Base-by-base conservation (phyloP, 495 filamentous ascomycete genomes). In the Podospora comata region DNA sequence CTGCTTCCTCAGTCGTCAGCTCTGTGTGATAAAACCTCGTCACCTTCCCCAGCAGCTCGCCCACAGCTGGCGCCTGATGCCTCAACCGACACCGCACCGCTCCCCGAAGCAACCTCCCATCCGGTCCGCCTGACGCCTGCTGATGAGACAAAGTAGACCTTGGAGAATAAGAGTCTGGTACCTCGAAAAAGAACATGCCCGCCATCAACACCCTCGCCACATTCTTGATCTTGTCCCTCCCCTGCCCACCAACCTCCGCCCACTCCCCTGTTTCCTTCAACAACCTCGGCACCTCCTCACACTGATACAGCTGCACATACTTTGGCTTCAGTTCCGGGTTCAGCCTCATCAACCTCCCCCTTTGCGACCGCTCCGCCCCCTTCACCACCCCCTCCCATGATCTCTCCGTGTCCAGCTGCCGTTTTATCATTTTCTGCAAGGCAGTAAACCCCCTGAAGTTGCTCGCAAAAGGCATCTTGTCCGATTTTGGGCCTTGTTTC, bases 291-390 rank as follows among this genome's bases (percentile, higher is more conserved):
- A 48, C 30, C 39, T 58, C 55, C n/a, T 58, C 55, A 58, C 55
- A 58, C n/a, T 58, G 55, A 26, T 58, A 58, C 19, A 58, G 55
- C 55, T 58, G 18, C n/a, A 58, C 55, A 58, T 58, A 58, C 19
- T 20, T 20, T 2, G 55, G 55, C 18, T 19, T 62, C 1, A 55
- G 23, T 44, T 57, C 15, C 0, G 23, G 27, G 6, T 55, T 68
- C 53, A 18, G 60, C 53, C 26, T 23, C 60, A 18, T 54, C 66
- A 20, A 20, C 67, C 26, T 60, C 53, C 53, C 23, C 23, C 23
- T 58, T 18, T 58, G 4, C 23, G 13, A 7, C 7, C 6, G 9
- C 6, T 23, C 55, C 4, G 55, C 23, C 11, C n/a, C 4, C 7
- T 4, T 2, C 7, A 19, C n/a, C n/a, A 58, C 55, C n/a, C 18